phyloP scores from a whole-genome alignment of 352 stramenopile genomes.

The Globisporangium barbulae region DNA sequence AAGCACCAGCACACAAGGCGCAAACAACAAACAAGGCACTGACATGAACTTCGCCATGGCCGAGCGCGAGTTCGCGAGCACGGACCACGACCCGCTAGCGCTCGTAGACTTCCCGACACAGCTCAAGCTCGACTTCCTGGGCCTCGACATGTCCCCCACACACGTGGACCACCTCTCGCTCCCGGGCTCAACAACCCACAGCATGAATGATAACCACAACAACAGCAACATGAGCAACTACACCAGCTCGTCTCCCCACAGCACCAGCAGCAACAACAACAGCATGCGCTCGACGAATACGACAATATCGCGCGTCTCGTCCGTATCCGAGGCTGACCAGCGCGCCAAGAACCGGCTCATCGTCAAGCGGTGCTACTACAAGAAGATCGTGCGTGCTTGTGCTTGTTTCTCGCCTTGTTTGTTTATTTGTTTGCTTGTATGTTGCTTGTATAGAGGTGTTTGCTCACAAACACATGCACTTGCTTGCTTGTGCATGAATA shows the following conservation, averaged over 20 bases:
- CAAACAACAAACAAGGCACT: neutral
- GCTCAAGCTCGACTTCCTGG: conserved; percentile 23
- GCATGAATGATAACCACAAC: neutral
- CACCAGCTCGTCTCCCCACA: neutral
- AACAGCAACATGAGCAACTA: neutral
- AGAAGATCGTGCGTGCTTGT: conserved; percentile 64
- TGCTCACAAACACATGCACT: neutral
- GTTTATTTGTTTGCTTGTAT: neutral
- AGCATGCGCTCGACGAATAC: conserved; percentile 34
- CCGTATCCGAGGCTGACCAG: conserved; percentile 41
- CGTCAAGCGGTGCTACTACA: conserved; percentile 78
- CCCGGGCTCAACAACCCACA: neutral
- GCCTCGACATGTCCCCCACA: conserved; percentile 19
- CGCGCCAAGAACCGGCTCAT: conserved; percentile 67
- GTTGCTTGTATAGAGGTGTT: neutral
- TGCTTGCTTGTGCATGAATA: conserved; percentile 14
- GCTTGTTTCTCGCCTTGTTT: neutral
- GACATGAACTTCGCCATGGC: conserved; percentile 12
- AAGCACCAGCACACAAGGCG: neutral
- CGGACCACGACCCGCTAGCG: conserved; percentile 17
- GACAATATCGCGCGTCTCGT: conserved; percentile 22
- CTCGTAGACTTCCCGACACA: conserved; percentile 13
- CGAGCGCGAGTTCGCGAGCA: conserved; percentile 11
- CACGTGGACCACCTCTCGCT: conserved; percentile 10
- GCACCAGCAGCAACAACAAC: conserved; percentile 12